Conservation (phyloP, 306 rosid species). For the Medicago lupulina region DNA sequence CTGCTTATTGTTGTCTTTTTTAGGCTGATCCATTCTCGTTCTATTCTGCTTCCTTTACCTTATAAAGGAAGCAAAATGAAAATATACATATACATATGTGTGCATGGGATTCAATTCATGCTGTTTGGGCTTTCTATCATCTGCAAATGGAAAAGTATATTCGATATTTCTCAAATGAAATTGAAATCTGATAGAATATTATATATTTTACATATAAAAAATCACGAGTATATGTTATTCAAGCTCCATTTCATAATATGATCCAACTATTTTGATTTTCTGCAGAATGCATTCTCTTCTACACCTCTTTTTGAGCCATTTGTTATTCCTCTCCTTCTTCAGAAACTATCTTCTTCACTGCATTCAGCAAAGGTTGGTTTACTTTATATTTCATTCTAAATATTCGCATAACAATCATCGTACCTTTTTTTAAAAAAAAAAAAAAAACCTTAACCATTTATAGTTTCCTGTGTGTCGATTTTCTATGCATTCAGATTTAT, state of each 20-base stretch:
- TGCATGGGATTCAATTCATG: constrained; percentile 12
- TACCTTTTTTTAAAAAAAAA: background rate
- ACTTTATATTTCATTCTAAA: constrained; percentile 29
- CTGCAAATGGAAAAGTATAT: constrained; percentile 21
- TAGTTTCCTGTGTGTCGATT: constrained; percentile 34
- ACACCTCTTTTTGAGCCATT: constrained; percentile 81
- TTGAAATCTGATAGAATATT: constrained; percentile 31
- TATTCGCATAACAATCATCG: constrained; percentile 16
- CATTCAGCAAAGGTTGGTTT: constrained; percentile 80
- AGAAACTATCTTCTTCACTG: constrained; percentile 86
- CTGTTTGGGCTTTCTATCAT: background rate
- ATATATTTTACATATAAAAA: constrained; percentile 38
- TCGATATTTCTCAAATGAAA: constrained; percentile 30
- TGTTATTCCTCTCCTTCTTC: constrained; percentile 88
- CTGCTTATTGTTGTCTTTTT: constrained; percentile 4
- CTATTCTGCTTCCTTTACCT: constrained; percentile 19
- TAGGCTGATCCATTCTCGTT: background rate
- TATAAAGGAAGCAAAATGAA: constrained; percentile 22
- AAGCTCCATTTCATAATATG: background rate
- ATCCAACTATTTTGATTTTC: constrained; percentile 36
- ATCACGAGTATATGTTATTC: constrained; percentile 26
- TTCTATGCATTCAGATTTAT: constrained; percentile 68
- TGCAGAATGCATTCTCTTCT: constrained; percentile 86
- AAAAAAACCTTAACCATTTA: background rate
- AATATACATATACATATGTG: background rate